These are phyloP conservation scores for Populus tremula DNA, from an alignment of 345 rosid species.

Conservation along the genomic window DNA sequence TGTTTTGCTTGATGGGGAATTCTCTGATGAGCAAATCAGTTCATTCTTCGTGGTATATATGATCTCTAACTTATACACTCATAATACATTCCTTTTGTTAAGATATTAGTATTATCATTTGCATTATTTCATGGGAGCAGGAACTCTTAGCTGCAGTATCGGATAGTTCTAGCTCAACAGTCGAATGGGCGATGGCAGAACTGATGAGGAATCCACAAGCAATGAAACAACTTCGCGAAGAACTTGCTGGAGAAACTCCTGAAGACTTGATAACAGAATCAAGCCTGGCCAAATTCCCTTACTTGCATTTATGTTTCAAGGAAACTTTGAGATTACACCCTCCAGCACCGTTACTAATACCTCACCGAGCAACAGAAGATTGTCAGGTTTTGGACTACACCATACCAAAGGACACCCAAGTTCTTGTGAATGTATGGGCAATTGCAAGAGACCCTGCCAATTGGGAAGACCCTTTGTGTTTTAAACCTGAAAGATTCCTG, in stretches of 20 bases:
- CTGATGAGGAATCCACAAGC: constrained; percentile 9
- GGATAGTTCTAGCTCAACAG: constrained; percentile 13
- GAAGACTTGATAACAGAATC: constrained; percentile 9
- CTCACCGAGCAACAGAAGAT: constrained; percentile 16
- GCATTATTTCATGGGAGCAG: not conserved
- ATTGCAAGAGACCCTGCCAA: constrained; percentile 20
- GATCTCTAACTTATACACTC: no score
- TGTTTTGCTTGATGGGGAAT: constrained; percentile 10
- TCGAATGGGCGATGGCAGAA: constrained; percentile 32
- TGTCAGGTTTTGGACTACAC: constrained; percentile 20
- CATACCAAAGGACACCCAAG: constrained; percentile 22
- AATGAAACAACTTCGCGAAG: constrained; percentile 13
- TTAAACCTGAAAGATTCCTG: constrained; percentile 26
- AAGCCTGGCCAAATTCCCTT: constrained; percentile 10
- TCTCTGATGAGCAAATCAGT: constrained; percentile 15
- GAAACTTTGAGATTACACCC: constrained; percentile 33
- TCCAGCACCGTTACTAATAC: constrained; percentile 25
- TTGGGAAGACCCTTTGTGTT: constrained; percentile 23
- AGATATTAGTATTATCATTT: no score
- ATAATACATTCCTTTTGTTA: no score
- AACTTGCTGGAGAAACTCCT: constrained; percentile 4
- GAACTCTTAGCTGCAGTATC: constrained; percentile 24
- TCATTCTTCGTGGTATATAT: constrained; percentile 1
- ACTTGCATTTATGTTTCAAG: constrained; percentile 20
- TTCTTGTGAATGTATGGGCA: constrained; percentile 29